Evolutionary conservation across 148 eudicot genomes (phyloP), one percentile per base, ranked within the genome.

Genomic region (Heliosperma pusillum): DNA sequence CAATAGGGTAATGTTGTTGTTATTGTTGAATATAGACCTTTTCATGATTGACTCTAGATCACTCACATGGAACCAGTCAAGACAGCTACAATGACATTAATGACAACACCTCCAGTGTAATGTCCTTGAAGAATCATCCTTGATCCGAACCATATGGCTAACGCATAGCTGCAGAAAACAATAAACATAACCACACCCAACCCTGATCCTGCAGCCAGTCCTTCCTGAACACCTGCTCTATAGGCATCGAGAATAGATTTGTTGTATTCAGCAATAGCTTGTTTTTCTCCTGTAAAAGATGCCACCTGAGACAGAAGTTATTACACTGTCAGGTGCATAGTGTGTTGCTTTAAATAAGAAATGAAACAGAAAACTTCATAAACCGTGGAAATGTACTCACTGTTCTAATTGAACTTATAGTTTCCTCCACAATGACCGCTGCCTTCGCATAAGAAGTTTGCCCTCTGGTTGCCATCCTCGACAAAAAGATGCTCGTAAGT

Each of bases 401-500:
- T 13, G 98, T 90, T 87, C 93, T 89, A 33, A 93, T 93, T 42
- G 98, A 89, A 66, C 93, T 90, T 66, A 93, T 76, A n/a, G 98
- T 86, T 72, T 93, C 90, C 72, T 93, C 96, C 44, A 89, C 98
- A 17, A 90, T 81, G 78, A 26, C 70, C 29, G 96, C 88, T 5
- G 98, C 98, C 83, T 87, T 85, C 66, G 85, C 88, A 79, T 89
- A 93, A 66, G 96, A 86, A 16, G 74, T 75, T 80, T 93, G 98
- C 12, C 88, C 90, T 29, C 63, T 76, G 6, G 89, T 73, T 12
- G 98, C 83, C 87, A 81, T 83, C 78, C 76, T 89, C 70, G 96
- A 76, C 30, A 89, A 26, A 8, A 77, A 24, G 10, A 84, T 15
- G 56, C 90, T 71, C 86, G 85, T 86, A 68, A 77, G n/a, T 69